These are phyloP conservation scores for Craterostigma plantagineum DNA, from an alignment of 257 asterid species.

Conservation along the genomic window DNA sequence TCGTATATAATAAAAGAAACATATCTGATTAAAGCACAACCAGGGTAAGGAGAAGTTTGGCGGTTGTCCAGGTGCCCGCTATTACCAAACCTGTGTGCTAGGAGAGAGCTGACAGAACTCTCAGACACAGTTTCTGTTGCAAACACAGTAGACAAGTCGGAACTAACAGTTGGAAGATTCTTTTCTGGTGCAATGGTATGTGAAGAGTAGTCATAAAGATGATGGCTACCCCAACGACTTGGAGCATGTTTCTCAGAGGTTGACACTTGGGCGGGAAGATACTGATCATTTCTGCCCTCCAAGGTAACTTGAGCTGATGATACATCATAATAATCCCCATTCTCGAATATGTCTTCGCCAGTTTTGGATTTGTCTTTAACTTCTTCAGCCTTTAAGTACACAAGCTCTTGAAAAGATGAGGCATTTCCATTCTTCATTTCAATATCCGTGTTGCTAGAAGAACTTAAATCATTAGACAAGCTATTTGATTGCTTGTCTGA, in stretches of 20 bases:
- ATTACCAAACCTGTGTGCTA: no score
- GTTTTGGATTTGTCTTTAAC: slow-evolving; percentile 10
- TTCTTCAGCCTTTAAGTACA: slow-evolving; percentile 19
- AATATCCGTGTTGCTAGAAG: slow-evolving; percentile 15
- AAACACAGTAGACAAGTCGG: no score
- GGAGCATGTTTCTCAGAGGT: slow-evolving; percentile 17
- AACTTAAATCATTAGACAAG: slow-evolving; percentile 14
- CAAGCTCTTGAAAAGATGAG: slow-evolving; percentile 11
- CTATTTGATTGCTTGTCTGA: slow-evolving; percentile 18
- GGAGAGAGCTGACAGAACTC: no score
- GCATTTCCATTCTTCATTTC: slow-evolving; percentile 13
- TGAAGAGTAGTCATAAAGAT: slow-evolving; percentile 14
- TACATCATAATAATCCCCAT: slow-evolving; percentile 22
- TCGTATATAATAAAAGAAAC: background rate
- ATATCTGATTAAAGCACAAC: no score
- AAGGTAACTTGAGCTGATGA: slow-evolving; percentile 20
- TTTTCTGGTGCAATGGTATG: slow-evolving; percentile 17
- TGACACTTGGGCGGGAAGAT: slow-evolving; percentile 13
- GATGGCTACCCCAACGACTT: slow-evolving; percentile 18
- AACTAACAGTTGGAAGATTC: slow-evolving; percentile 11
- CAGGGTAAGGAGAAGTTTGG: no score
- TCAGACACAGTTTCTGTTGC: no score
- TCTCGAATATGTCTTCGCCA: slow-evolving; percentile 2
- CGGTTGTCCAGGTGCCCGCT: no score
- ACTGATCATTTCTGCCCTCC: slow-evolving; percentile 12